Conservation (phyloP, 2,329 filamentous ascomycete species). For the Beauveria varroae region DNA sequence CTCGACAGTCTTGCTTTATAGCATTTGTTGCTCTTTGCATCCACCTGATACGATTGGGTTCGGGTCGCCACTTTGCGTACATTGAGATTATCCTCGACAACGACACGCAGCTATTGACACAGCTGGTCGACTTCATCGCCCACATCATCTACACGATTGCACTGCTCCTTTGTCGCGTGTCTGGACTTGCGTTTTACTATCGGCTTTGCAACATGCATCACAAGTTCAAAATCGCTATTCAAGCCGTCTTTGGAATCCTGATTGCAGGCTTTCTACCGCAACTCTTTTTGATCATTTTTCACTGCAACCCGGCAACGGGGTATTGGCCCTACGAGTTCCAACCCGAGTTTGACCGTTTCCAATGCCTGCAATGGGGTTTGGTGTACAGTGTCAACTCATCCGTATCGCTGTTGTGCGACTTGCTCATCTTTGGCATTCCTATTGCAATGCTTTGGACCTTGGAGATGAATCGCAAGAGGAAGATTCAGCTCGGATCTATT, state of each 20-base stretch:
- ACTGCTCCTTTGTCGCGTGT: conserved; percentile 41
- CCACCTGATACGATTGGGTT: conserved; percentile 40
- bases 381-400: conserved; percentile 45
- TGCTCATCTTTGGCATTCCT: conserved; percentile 43
- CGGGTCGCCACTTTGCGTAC: conserved; percentile 37
- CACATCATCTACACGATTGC: conserved; percentile 45
- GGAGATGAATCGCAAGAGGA: conserved; percentile 34
- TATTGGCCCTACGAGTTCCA: conserved; percentile 46
- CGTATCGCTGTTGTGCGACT: conserved; percentile 41
- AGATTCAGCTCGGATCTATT: conserved; percentile 39
- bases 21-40: conserved; percentile 33
- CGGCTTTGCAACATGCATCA: conserved; percentile 34
- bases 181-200: conserved; percentile 44
- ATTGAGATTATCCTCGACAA: conserved; percentile 39
- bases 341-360: conserved; percentile 29
- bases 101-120: conserved; percentile 31
- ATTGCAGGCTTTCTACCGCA: conserved; percentile 38
- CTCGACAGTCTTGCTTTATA: conserved; percentile 28
- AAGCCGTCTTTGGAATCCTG: conserved; percentile 27
- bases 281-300: conserved; percentile 42
- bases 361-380: conserved; percentile 41
- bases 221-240: conserved; percentile 28
- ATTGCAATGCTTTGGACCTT: conserved; percentile 38
- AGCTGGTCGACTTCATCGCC: conserved; percentile 41
- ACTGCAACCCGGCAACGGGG: conserved; percentile 42